Evolutionary conservation across 495 filamentous ascomycete species (phyloP), one percentile per base, ranked within the genome.

Genomic region (Evansstolkia leycettana): DNA sequence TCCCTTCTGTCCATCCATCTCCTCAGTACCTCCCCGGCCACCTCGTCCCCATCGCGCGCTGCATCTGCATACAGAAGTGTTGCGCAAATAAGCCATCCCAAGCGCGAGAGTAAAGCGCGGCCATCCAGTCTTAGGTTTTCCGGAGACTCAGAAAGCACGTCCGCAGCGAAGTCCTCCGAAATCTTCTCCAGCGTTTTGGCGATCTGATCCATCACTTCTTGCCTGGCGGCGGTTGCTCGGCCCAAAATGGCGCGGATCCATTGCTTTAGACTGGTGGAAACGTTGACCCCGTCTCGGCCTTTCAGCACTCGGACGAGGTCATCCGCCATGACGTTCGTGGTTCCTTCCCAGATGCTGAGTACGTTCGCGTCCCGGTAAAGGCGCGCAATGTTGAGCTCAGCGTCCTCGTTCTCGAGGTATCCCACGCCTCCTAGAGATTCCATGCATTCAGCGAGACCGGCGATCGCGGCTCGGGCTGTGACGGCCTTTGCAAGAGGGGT

Each of bases 291-390:
- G 0, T 44, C 52, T 18, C 55, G 52, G 11, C 60, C 57, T 32
- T 66, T 70, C 4, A 70, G 32, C 1, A 67, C 65, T 5, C 67
- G 48, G 16, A 80, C 52, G 1, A 72, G 55, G 38, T 82, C 78
- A n/a, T 60, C 58, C 9, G 64, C 64, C 32, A 82, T 50, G 4
- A 82, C 68, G 39, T 80, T 73, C 12, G 75, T 79, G n/a, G 78
- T 82, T 2, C 78, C 78, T 45, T 81, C 78, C 74, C 78, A 81
- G 31, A 81, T 80, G 23, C 65, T 61, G n/a, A 72, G 51, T 1
- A 78, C 74, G 23, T 70, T 70, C 2, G 68, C 66, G 46, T 81
- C 78, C 2, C 78, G 60, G 39, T 68, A 73, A 7, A 80, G 45
- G 7, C 76, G 52, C 3, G 74, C 58, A 12, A 80, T 54, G 36